These are phyloP conservation scores for Aspergillus steynii DNA, from an alignment of 495 filamentous ascomycete species.

Conservation along the genomic window DNA sequence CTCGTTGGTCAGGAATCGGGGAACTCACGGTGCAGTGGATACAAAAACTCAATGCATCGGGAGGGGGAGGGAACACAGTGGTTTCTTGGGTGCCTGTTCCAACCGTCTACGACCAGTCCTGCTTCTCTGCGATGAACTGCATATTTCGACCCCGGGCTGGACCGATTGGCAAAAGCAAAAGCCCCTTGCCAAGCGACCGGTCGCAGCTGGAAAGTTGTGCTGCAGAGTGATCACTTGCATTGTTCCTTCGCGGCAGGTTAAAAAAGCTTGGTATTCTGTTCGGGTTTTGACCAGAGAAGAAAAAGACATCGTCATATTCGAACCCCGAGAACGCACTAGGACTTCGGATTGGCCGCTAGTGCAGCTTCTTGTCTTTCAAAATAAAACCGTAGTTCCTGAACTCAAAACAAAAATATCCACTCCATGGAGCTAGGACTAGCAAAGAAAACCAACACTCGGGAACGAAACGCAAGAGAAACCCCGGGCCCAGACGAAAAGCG, in stretches of 20 bases:
- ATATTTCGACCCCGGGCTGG: background rate
- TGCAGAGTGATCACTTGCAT: background rate
- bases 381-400: background rate
- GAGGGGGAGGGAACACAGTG: background rate
- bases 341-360: background rate
- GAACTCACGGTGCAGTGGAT: too few species aligned
- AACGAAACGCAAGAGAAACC: background rate
- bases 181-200: background rate
- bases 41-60: background rate
- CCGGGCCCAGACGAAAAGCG: background rate
- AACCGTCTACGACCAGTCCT: background rate
- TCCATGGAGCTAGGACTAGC: background rate
- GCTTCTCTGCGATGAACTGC: too few species aligned
- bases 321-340: background rate
- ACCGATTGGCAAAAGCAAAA: background rate
- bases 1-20: too few species aligned
- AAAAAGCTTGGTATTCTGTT: background rate
- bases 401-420: background rate
- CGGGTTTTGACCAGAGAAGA: too few species aligned
- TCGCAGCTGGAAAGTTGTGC: background rate
- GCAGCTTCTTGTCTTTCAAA: background rate
- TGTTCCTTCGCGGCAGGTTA: background rate
- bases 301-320: too few species aligned
- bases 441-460: background rate
- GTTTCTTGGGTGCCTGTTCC: background rate